These are phyloP conservation scores for Sarcodon sp. DNA, from an alignment of 768 basidiomycete species.

Conservation along the genomic window DNA sequence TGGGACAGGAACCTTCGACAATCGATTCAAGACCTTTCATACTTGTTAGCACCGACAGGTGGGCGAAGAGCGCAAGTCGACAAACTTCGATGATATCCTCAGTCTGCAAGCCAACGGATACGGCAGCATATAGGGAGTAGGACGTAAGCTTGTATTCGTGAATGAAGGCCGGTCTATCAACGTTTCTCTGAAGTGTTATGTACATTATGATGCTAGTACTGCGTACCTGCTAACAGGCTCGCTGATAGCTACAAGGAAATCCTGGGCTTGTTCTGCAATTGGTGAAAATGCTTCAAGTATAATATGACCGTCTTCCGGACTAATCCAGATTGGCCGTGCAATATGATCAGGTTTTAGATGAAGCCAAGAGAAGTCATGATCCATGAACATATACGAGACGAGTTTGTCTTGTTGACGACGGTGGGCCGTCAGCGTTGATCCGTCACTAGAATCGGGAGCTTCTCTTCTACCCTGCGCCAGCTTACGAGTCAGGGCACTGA, in stretches of 20 bases:
- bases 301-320: constrained; percentile 82
- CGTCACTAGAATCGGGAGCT: constrained; percentile 2
- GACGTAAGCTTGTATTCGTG: constrained; percentile 99
- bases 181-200: constrained; percentile 12
- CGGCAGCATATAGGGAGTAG: constrained; percentile 96
- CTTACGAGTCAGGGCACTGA: constrained; percentile 73
- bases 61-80: constrained; percentile 14
- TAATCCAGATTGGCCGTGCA: constrained; percentile 93
- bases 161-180: constrained; percentile 81
- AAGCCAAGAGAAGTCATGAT: constrained; percentile 79
- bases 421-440: constrained; percentile 34
- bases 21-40: constrained; percentile 59
- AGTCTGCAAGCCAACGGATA: constrained; percentile 95
- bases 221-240: constrained; percentile 97
- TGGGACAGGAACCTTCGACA: constrained; percentile 89
- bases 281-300: constrained; percentile 97
- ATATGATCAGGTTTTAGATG: constrained; percentile 85
- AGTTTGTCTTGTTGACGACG: constrained; percentile 63
- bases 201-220: constrained; percentile 12
- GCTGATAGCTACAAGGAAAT: constrained; percentile 94
- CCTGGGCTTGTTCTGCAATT: constrained; percentile 95
- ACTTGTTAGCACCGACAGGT: constrained; percentile 19
- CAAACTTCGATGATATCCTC: constrained; percentile 96
- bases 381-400: constrained; percentile 73
- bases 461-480: constrained; percentile 40